Evolutionary conservation across 2,329 filamentous ascomycete genomes (phyloP).

Genomic region (Pyricularia pennisetigena): DNA sequence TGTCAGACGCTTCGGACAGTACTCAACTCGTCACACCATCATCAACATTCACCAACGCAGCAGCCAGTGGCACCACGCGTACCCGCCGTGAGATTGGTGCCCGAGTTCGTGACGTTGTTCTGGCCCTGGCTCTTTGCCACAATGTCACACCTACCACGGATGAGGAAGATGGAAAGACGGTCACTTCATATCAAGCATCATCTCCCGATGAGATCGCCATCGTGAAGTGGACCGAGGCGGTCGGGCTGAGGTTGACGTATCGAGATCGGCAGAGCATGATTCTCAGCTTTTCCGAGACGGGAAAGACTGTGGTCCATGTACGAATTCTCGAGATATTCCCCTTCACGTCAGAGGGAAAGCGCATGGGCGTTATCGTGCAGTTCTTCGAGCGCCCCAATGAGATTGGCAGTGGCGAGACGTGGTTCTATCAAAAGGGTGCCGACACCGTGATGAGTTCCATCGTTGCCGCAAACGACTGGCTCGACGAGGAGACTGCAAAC

Average conservation of each 20-base stretch:
- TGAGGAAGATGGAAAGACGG: conserved; percentile 64
- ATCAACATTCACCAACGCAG: conserved; percentile 52
- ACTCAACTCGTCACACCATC: conserved; percentile 63
- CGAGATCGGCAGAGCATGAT: conserved; percentile 82
- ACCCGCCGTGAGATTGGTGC: conserved; percentile 89
- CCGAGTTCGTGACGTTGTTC: conserved; percentile 82
- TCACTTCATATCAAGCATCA: conserved; percentile 89
- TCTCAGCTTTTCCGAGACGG: conserved; percentile 66
- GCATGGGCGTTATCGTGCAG: conserved; percentile 94
- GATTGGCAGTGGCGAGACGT: conserved; percentile 65
- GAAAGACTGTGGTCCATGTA: conserved; percentile 69
- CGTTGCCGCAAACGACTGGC: conserved; percentile 93
- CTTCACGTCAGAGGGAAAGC: conserved; percentile 94
- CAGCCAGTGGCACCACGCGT: conserved; percentile 58
- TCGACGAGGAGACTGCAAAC: conserved; percentile 98
- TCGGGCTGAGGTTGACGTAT: conserved; percentile 74
- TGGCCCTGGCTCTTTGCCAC: conserved; percentile 88
- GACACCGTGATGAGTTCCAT: conserved; percentile 98
- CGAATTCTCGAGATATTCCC: conserved; percentile 91
- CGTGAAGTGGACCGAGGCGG: conserved; percentile 86
- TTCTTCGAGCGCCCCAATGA: conserved; percentile 54
- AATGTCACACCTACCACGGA: conserved; percentile 92
- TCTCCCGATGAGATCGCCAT: conserved; percentile 98
- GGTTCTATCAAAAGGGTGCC: conserved; percentile 98
- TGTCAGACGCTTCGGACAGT: conserved; percentile 31